Evolutionary conservation across 78 protist genomes (phyloP), one percentile per base, ranked within the genome.

Genomic region (Goniomonas avonlea): DNA sequence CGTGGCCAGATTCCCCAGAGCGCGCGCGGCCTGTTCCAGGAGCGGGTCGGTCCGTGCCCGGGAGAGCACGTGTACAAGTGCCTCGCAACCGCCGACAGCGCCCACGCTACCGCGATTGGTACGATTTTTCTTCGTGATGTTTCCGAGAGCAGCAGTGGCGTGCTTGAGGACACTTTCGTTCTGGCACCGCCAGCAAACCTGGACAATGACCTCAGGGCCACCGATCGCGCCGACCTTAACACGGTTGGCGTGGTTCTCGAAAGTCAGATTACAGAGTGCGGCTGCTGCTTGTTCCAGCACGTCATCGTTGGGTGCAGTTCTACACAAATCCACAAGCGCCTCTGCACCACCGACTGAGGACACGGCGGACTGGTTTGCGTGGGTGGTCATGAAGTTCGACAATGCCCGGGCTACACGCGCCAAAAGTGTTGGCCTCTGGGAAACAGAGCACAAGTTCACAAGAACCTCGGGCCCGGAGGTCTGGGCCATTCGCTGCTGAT

Each of bases 181-280:
- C 17, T 48, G 29, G 17, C 55, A 20, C 55, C 13, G 55, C 58
- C 25, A 18, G 43, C 71, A 63, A 17, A 63, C 37, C 15, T 43
- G 39, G 17, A 63, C 71, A 1, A 63, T 39, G 15, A 27, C 71
- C 3, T 13, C 71, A 43, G 47, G 37, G 39, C 71, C 71, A 0
- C 71, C 43, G 9, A 63, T 43, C 71, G 32, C 47, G 35, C 71
- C 71, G 50, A 63, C 71, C 23, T 38, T 32, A 25, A 63, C 37
- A 43, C 71, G 71, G 43, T 63, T 63, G 17, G 71, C 71, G 43
- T 63, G 47, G 43, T 63, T 63, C 45, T 63, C 71, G 25, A 63
- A 63, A 27, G 71, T 63, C 50, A 63, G 43, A 9, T 63, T 63
- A 43, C 71, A 63, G 71, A 63, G 32, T 39, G 71, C 71, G 4